These are phyloP conservation scores for Boehmeria nivea DNA, from an alignment of 306 rosid genomes.

Conservation along the genomic window DNA sequence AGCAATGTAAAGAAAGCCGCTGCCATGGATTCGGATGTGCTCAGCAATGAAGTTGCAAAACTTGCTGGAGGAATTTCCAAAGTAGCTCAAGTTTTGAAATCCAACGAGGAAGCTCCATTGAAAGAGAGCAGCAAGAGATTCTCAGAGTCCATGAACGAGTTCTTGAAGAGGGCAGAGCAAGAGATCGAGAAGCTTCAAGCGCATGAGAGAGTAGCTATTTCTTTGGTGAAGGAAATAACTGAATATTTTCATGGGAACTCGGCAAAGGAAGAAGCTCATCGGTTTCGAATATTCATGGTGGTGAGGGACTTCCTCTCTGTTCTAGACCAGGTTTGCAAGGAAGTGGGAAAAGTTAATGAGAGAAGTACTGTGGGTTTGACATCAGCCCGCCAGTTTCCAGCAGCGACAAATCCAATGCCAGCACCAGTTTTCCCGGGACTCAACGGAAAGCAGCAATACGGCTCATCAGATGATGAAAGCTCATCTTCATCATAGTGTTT, in stretches of 20 bases:
- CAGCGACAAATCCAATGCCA: constrained; percentile 28
- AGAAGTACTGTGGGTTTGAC: constrained; percentile 69
- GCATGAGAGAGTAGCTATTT: constrained; percentile 46
- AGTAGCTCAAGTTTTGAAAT: constrained; percentile 45
- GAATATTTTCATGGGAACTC: constrained; percentile 86
- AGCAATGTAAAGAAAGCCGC: constrained; percentile 77
- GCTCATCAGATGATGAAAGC: constrained; percentile 45
- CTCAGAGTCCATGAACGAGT: constrained; percentile 52
- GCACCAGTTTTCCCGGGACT: constrained; percentile 42
- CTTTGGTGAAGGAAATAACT: constrained; percentile 68
- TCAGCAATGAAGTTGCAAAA: constrained; percentile 59
- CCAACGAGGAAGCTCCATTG: constrained; percentile 45
- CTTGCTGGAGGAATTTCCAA: constrained; percentile 57
- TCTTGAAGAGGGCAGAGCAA: constrained; percentile 58
- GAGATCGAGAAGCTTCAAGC: constrained; percentile 56
- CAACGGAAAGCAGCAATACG: constrained; percentile 36
- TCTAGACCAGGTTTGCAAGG: constrained; percentile 80
- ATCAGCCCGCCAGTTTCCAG: constrained; percentile 38
- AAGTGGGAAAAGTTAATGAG: constrained; percentile 70
- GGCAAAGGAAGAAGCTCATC: constrained; percentile 86
- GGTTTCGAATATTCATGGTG: constrained; percentile 63
- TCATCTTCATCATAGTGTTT: constrained; percentile 17
- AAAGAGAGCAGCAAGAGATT: constrained; percentile 50
- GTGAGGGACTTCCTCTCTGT: constrained; percentile 74
- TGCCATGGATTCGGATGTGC: constrained; percentile 71